Percentiles rank a stretch among this genome's conserved stretches.
phyloP scores from a whole-genome alignment of 2,329 filamentous ascomycete species.

The Cladosporium sp. region DNA sequence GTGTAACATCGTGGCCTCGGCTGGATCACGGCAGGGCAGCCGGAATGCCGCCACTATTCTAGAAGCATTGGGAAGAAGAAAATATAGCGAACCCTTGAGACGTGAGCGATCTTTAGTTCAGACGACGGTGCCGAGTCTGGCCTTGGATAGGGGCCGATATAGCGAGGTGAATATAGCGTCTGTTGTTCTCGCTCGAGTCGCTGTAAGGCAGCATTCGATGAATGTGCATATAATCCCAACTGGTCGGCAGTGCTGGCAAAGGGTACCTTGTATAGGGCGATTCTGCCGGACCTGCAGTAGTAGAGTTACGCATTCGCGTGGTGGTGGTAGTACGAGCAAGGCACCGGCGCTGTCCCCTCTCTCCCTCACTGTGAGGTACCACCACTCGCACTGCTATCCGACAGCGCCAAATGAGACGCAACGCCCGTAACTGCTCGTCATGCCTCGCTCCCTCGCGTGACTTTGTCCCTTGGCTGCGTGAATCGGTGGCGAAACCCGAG shows the following conservation, averaged over 20 bases:
- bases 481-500: neutral
- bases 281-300: conserved; percentile 4
- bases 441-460: neutral
- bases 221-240: neutral
- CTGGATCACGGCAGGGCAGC: neutral
- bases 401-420: neutral
- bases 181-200: neutral
- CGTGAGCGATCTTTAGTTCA: neutral
- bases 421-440: neutral
- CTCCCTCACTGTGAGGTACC: neutral
- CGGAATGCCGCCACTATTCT: conserved; percentile 7
- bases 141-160: neutral
- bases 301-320: neutral
- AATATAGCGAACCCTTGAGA: neutral
- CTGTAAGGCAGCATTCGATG: neutral
- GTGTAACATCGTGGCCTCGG: conserved; percentile 2
- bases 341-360: neutral
- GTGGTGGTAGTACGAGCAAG: conserved; percentile 3
- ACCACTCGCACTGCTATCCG: neutral
- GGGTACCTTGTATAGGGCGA: neutral
- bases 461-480: neutral
- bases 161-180: neutral
- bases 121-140: neutral
- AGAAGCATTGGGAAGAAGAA: conserved; percentile 8
- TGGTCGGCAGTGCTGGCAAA: neutral